These are phyloP conservation scores for Lolium multiflorum DNA, from an alignment of 176 grass and related monocot genomes.

Conservation along the genomic window DNA sequence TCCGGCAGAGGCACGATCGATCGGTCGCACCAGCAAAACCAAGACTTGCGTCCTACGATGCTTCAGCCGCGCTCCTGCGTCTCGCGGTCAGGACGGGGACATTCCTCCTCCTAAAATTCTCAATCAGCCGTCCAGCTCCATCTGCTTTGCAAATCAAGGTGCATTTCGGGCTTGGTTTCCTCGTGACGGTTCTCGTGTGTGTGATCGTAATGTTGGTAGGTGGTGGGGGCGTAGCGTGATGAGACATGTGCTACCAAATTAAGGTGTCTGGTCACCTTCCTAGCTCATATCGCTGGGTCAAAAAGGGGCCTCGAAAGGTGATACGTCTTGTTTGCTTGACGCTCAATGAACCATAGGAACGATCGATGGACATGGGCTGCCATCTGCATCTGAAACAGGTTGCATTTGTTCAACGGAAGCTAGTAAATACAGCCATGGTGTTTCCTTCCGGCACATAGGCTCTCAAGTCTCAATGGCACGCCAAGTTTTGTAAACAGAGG, in stretches of 20 bases:
- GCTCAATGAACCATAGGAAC: constrained; percentile 27
- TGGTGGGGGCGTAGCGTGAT: not conserved
- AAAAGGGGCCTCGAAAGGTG: not conserved
- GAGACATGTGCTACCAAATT: constrained; percentile 38
- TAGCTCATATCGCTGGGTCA: not conserved
- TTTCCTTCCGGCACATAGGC: too few relatives aligned
- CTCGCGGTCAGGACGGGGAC: constrained; percentile 33
- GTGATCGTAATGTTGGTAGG: constrained; percentile 38
- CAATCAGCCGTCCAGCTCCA: not conserved
- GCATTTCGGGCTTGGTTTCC: constrained; percentile 16
- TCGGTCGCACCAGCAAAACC: not conserved
- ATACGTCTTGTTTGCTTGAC: constrained; percentile 34
- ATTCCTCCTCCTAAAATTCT: not conserved
- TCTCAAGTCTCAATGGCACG: too few relatives aligned
- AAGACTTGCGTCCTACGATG: constrained; percentile 45
- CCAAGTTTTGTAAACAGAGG: too few relatives aligned
- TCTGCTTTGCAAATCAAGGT: not conserved
- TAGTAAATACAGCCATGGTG: too few relatives aligned
- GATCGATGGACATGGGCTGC: not conserved
- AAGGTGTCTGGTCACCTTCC: constrained; percentile 54
- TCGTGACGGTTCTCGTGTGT: constrained; percentile 33
- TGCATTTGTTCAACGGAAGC: too few relatives aligned
- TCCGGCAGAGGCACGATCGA: not conserved
- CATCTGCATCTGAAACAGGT: not conserved
- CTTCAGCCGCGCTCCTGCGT: constrained; percentile 30